Percentiles rank a stretch among this genome's conserved stretches.
Conservation (phyloP, 2,329 filamentous ascomycete genomes). For the Dichotomopilus funicola region DNA sequence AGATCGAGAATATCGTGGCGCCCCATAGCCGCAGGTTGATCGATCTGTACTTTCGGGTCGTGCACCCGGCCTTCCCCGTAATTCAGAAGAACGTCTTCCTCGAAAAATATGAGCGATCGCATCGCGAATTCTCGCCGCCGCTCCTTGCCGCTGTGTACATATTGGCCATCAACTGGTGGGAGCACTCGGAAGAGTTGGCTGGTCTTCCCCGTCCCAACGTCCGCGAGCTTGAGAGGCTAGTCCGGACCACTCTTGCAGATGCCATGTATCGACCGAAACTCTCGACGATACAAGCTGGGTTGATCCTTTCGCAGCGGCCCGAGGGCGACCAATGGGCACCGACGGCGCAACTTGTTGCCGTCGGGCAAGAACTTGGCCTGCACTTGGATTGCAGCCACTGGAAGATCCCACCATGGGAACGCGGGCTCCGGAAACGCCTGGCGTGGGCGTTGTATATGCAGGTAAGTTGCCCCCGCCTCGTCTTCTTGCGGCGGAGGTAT, state of each 20-base stretch:
- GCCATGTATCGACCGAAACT: conserved; percentile 78
- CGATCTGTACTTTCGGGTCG: conserved; percentile 72
- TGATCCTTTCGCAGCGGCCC: conserved; percentile 67
- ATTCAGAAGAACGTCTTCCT: conserved; percentile 75
- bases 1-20: conserved; percentile 66
- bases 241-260: conserved; percentile 57
- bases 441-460: conserved; percentile 73
- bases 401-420: conserved; percentile 86
- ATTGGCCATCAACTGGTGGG: conserved; percentile 83
- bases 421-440: conserved; percentile 73
- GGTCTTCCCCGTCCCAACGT: conserved; percentile 62
- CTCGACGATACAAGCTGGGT: conserved; percentile 70
- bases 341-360: conserved; percentile 80
- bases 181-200: conserved; percentile 61
- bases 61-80: conserved; percentile 77
- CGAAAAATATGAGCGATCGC: conserved; percentile 67
- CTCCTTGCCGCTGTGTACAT: conserved; percentile 77
- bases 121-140: conserved; percentile 68
- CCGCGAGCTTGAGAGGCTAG: conserved; percentile 65
- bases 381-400: conserved; percentile 82
- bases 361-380: conserved; percentile 79
- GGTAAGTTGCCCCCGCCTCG: conserved; percentile 5
- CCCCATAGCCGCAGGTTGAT: conserved; percentile 72
- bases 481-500: no score
- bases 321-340: conserved; percentile 77